Conservation (phyloP, 352 stramenopile species). For the Paralagenidium karlingii region DNA sequence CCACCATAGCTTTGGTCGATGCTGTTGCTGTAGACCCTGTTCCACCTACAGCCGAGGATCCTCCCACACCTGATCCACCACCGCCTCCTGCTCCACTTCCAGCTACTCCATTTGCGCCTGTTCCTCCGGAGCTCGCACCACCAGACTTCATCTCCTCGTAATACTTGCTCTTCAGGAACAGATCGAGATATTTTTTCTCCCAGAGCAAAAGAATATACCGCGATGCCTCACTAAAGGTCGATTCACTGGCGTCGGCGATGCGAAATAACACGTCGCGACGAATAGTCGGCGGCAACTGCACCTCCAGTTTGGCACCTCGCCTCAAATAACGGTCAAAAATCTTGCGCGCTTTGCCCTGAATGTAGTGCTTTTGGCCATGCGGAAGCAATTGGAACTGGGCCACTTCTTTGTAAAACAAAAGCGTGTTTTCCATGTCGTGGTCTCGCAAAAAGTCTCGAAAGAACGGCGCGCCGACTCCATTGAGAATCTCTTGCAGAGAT, state of each 20-base stretch:
- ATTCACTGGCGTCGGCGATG: constrained; percentile 32
- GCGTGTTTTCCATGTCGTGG: constrained; percentile 27
- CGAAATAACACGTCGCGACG: constrained; percentile 57
- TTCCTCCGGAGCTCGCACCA: neutral
- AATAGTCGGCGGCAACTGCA: constrained; percentile 43
- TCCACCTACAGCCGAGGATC: no score
- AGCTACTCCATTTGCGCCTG: neutral
- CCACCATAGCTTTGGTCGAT: no score
- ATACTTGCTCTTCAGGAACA: constrained; percentile 20
- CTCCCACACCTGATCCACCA: no score
- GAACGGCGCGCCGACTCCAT: constrained; percentile 29
- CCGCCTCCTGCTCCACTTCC: neutral
- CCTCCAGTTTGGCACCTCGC: constrained; percentile 38
- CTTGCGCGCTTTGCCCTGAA: constrained; percentile 48
- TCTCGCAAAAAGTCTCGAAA: constrained; percentile 46
- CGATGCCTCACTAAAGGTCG: constrained; percentile 47
- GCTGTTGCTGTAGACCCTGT: no score
- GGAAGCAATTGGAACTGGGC: constrained; percentile 55
- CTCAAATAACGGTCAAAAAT: constrained; percentile 66
- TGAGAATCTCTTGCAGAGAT: constrained; percentile 26
- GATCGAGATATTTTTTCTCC: constrained; percentile 29
- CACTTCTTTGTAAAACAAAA: constrained; percentile 67
- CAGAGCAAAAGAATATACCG: constrained; percentile 34
- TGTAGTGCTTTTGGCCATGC: constrained; percentile 58
- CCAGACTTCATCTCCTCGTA: constrained; percentile 34